phyloP scores from a whole-genome alignment of 2,329 filamentous ascomycete genomes.

The Dactylonectria estremocensis region DNA sequence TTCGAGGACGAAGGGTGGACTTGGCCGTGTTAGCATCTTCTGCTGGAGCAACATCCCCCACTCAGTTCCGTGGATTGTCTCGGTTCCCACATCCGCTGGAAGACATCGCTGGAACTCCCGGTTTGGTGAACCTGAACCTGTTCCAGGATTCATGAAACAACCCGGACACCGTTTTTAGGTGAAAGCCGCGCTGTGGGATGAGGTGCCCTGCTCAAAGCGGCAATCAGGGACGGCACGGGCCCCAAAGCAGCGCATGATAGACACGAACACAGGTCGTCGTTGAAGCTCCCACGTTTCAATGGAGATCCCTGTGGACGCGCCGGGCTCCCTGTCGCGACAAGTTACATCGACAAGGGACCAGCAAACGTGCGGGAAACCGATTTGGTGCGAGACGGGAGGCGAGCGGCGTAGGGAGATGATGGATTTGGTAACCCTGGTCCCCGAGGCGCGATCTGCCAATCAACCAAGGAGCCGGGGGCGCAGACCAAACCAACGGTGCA shows the following conservation, averaged over 20 bases:
- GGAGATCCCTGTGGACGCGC: conserved; percentile 36
- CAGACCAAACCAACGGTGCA: conserved; percentile 43
- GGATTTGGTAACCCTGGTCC: conserved; percentile 32
- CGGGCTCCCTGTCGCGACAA: conserved; percentile 37
- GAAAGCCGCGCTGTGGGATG: background rate
- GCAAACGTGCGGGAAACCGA: conserved; percentile 48
- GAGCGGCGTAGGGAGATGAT: conserved; percentile 40
- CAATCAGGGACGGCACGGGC: conserved; percentile 15
- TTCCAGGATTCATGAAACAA: conserved; percentile 22
- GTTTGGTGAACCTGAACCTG: conserved; percentile 18
- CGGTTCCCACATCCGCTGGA: conserved; percentile 11
- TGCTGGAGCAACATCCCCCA: conserved; percentile 6
- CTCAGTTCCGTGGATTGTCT: conserved; percentile 5
- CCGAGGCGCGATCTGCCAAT: conserved; percentile 48
- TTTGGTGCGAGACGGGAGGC: conserved; percentile 41
- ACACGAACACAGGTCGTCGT: background rate
- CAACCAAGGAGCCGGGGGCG: conserved; percentile 39
- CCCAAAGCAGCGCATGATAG: conserved; percentile 14
- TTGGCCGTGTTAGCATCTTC: conserved; percentile 8
- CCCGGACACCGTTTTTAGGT: conserved; percentile 18
- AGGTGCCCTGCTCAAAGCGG: conserved; percentile 16
- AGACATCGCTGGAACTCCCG: conserved; percentile 8
- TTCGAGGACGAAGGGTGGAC: conserved; percentile 1
- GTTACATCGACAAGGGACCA: conserved; percentile 27
- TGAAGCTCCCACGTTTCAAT: conserved; percentile 45